Evolutionary conservation across 129 eudicot species (phyloP).

Genomic region (Helichrysum umbraculigerum): DNA sequence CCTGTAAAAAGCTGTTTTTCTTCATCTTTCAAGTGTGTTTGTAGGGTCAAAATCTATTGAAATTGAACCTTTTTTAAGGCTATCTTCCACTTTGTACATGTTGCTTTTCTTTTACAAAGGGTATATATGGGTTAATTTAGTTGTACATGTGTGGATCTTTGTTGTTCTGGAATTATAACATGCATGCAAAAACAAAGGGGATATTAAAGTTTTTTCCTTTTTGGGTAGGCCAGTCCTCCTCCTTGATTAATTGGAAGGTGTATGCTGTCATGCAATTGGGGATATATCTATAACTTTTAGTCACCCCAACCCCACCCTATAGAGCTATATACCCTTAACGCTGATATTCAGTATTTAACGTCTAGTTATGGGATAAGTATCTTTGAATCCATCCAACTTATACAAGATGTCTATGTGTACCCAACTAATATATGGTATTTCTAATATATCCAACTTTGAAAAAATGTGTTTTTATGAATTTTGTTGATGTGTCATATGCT

Average conservation of each 20-base stretch:
- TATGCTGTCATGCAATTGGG: constrained; percentile 57
- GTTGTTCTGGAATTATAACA: constrained; percentile 65
- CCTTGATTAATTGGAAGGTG: constrained; percentile 17
- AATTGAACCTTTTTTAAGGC: constrained; percentile 47
- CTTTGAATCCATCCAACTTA: too few species aligned
- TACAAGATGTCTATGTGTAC: too few species aligned
- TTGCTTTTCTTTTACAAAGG: constrained; percentile 43
- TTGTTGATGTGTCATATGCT: too few species aligned
- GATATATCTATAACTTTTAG: constrained; percentile 16
- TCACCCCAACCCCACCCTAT: constrained; percentile 9
- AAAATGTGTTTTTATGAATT: too few species aligned
- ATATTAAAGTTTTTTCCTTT: constrained; percentile 55
- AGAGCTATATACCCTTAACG: too few species aligned
- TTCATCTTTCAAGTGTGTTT: constrained; percentile 27
- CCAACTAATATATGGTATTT: too few species aligned
- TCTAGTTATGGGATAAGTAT: too few species aligned
- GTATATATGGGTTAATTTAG: constrained; percentile 24
- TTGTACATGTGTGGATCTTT: constrained; percentile 55
- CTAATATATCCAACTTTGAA: too few species aligned
- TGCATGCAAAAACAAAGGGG: constrained; percentile 37
- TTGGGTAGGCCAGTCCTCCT: constrained; percentile 46
- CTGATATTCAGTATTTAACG: too few species aligned
- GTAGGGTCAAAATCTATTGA: constrained; percentile 45
- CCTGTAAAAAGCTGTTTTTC: constrained; percentile 47
- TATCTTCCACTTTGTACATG: constrained; percentile 59